phyloP scores from a whole-genome alignment of 208 protist species.

The Porcisia hertigi region DNA sequence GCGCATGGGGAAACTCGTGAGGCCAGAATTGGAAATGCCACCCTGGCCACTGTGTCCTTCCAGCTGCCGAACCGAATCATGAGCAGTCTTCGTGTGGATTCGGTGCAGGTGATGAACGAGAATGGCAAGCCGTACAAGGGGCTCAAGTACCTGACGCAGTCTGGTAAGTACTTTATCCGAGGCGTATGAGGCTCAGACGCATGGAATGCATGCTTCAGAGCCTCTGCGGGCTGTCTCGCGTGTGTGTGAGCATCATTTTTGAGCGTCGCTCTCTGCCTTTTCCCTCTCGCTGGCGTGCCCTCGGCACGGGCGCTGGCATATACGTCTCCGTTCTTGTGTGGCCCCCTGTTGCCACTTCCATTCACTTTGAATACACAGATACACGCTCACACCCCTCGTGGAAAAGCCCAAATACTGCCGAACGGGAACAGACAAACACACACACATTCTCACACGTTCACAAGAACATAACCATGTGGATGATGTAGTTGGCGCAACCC shows the following conservation, averaged over 20 bases:
- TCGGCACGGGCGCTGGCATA: not conserved
- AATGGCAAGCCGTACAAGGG: constrained; percentile 86
- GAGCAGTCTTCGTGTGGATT: constrained; percentile 76
- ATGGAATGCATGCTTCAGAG: not conserved
- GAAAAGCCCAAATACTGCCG: too few relatives aligned
- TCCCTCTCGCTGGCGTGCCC: not conserved
- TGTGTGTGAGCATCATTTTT: not conserved
- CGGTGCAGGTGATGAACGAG: constrained; percentile 83
- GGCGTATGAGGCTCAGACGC: constrained; percentile 39
- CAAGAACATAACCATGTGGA: not conserved
- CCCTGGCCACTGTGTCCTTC: constrained; percentile 65
- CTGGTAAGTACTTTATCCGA: constrained; percentile 84
- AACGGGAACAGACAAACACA: not conserved
- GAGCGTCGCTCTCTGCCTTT: not conserved
- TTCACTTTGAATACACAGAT: too few relatives aligned
- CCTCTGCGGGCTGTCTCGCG: not conserved
- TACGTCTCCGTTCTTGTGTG: too few relatives aligned
- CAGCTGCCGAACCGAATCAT: constrained; percentile 71
- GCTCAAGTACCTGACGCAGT: constrained; percentile 78
- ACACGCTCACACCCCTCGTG: too few relatives aligned
- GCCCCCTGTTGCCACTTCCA: too few relatives aligned
- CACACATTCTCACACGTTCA: not conserved
- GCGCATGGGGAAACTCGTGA: not conserved
- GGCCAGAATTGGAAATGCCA: constrained; percentile 27
- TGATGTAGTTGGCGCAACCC: not conserved